Conservation (phyloP, 345 rosid species). For the Salix arbutifolia region DNA sequence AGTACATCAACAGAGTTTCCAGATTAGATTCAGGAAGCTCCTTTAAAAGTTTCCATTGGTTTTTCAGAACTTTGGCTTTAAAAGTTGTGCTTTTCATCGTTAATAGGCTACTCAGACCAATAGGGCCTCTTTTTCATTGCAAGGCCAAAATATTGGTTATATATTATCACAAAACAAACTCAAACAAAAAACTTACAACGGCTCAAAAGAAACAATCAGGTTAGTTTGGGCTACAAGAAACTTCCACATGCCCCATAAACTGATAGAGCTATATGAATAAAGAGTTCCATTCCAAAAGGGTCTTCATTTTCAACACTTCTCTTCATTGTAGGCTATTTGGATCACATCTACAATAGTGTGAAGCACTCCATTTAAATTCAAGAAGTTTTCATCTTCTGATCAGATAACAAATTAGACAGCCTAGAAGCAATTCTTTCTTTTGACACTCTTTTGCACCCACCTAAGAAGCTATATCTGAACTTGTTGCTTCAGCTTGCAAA, state of each 20-base stretch:
- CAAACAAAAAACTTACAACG: neutral
- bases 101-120: neutral
- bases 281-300: neutral
- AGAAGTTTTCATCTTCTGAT: neutral
- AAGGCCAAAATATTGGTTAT: too few species aligned
- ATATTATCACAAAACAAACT: neutral
- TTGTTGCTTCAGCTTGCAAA: neutral
- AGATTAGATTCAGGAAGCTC: neutral
- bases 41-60: neutral
- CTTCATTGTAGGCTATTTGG: neutral
- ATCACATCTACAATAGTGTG: neutral
- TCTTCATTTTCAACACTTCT: neutral
- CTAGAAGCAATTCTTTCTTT: neutral
- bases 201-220: neutral
- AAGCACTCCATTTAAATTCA: neutral
- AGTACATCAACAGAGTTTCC: neutral
- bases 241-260: neutral
- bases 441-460: neutral
- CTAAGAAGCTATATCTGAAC: neutral
- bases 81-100: neutral
- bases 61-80: neutral
- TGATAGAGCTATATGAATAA: neutral
- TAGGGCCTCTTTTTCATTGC: neutral
- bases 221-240: neutral
- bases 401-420: neutral